Base-by-base conservation (phyloP, 805 yeast genomes). In the Sporopachydermia lactativora region DNA sequence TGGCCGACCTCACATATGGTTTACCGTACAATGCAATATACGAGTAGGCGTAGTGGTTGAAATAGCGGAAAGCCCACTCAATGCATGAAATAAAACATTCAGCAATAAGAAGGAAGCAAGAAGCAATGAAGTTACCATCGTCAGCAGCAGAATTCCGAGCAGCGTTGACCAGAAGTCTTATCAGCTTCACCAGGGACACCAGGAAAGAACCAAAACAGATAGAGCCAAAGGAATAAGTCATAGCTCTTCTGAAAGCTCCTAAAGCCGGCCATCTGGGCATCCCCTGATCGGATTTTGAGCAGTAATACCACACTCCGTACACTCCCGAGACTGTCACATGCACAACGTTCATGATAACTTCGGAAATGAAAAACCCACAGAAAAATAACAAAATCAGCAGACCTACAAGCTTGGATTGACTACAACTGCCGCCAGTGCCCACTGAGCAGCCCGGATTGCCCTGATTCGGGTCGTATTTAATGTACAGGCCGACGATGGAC, bases 241-340 rank as follows among this genome's bases (percentile, higher is more conserved):
- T 58, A 1, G 95, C 84, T 48, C 95, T 70, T 51, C 66, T 73
- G 48, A 86, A 74, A 2, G 95, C 78, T 2, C 92, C 86, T 45
- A 77, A 62, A 1, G 94, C 92, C 3, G 95, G 89, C 64, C 71
- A 69, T 50, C 55, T 68, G 19, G 95, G 95, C 63, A 73, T 78
- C 2, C 86, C 86, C 55, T 79, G 80, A 54, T 78, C 85, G 8
- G 85, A 73, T 42, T 67, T 66, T 15, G 81, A 71, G 58, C 81
- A 70, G 59, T 84, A 88, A 59, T 83, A 86, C 96, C 96, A 88
- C 5, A 89, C 73, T 5, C 96, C 96, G 55, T 73, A 88, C 15
- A 85, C 75, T 17, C 95, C 95, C 17, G 89, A 70, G 38, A 84
- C 76, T 1, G 86, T 73, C 16, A 80, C 81, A 53, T 88, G 94